These are phyloP conservation scores for Leishmania braziliensis DNA, from an alignment of 208 protist species.

Conservation along the genomic window DNA sequence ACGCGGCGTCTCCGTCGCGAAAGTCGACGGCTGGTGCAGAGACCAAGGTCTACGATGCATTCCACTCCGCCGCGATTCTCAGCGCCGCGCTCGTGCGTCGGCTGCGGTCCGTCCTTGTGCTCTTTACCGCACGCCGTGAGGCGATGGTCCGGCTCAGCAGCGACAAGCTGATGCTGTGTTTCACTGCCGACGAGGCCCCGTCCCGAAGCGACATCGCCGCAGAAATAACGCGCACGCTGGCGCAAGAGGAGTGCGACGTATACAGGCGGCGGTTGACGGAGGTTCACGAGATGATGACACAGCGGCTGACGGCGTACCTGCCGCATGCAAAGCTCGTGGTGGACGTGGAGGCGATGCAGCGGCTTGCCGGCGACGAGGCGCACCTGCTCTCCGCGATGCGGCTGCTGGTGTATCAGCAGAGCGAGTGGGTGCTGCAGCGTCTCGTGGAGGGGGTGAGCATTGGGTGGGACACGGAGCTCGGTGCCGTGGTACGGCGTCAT, in stretches of 20 bases:
- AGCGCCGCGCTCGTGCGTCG: conserved; percentile 42
- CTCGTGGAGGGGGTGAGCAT: conserved; percentile 70
- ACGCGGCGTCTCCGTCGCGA: background rate
- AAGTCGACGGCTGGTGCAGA: background rate
- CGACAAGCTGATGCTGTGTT: conserved; percentile 77
- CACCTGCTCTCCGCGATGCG: conserved; percentile 60
- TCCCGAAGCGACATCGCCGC: conserved; percentile 48
- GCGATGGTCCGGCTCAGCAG: conserved; percentile 51
- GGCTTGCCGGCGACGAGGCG: conserved; percentile 42
- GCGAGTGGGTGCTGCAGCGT: conserved; percentile 71
- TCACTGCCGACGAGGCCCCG: conserved; percentile 42
- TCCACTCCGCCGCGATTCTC: conserved; percentile 63
- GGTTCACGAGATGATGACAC: conserved; percentile 41
- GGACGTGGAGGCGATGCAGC: conserved; percentile 42
- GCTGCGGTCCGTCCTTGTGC: conserved; percentile 56
- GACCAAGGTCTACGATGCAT: conserved; percentile 26
- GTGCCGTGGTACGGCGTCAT: conserved; percentile 56
- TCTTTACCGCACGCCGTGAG: conserved; percentile 60
- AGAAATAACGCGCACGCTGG: conserved; percentile 39
- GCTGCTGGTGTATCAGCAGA: conserved; percentile 62
- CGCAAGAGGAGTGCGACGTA: conserved; percentile 47
- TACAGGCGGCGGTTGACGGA: conserved; percentile 47
- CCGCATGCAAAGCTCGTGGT: conserved; percentile 52
- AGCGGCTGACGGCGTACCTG: conserved; percentile 53
- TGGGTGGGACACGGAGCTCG: conserved; percentile 79